Evolutionary conservation across 331 rosid genomes (phyloP), one percentile per base, ranked within the genome.

Genomic region (Rhamnella rubrinervis): DNA sequence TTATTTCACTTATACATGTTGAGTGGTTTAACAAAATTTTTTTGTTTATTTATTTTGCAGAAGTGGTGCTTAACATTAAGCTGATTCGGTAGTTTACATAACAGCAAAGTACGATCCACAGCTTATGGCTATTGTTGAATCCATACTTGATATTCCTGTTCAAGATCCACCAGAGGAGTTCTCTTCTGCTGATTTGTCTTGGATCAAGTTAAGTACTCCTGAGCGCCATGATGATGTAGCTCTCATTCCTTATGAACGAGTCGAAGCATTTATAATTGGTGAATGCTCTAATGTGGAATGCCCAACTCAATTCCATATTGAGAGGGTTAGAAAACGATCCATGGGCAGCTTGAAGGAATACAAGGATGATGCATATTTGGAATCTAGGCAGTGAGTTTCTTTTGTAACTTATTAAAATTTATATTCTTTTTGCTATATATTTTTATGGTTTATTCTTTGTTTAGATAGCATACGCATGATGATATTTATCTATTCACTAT

Each of bases 91-190:
- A 31, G 35, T 31, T 31, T 31, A 31, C 35, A 31, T 31, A 31
- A 31, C 35, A 31, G 35, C 35, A 4, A 31, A 31, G 35, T 3
- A 31, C 35, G 4, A 31, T 31, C 35, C 35, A 31, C 5, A 31
- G 18, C 59, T n/a, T n/a, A 87, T 93, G 98, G 85, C 65, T 68
- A 73, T 87, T 59, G 81, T 93, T 66, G 96, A 89, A 81, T 87
- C 95, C 23, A 65, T 87, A 76, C 71, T 49, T 37, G 81, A 80
- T 72, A 75, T 93, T 85, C 88, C 86, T 25, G 66, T 91, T 70
- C 98, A 93, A 87, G 92, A 93, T 73, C 98, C 97, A n/a, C 71
- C 79, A 1, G 89, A 68, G 77, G 98, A 93, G 51, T 91, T 93
- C 61, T 85, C 85, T 66, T 76, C 96, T 67, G 81, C 85, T 61